Evolutionary conservation across 1,284 basidiomycete species (phyloP), one percentile per base, ranked within the genome.

Genomic region (Tremellales sp.): DNA sequence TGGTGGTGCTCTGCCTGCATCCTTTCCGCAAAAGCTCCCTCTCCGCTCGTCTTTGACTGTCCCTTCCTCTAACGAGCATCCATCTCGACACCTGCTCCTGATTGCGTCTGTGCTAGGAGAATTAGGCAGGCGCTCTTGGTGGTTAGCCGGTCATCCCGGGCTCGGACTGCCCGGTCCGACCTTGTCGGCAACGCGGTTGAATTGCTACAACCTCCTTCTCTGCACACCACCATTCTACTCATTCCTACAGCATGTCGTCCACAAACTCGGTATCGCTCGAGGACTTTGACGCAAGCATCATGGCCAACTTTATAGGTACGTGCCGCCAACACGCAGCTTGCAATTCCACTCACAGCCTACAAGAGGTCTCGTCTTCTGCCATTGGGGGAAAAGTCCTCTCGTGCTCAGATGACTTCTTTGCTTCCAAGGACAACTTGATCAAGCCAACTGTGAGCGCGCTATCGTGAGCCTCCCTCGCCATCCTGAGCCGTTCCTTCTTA

Each of bases 341-440:
- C 9, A 9, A 36, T 9, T 36, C 34, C 24, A 7, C 10, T 26
- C 25, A 26, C 32, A 24, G 13, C 24, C 33, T 5, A 9, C 7
- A 56, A 90, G 95, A 98, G 72, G 79, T 97, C 21, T 97, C 94
- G 16, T 90, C 86, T 56, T 83, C 84, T 14, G 83, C 85, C 0
- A 76, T 97, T 12, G 94, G 91, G 21, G 91, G 84, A 10, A 71
- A 78, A 47, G 77, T 97, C 52, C 70, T 86, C 26, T 77, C 79
- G 7, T 83, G 86, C 45, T 95, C 90, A 5, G 94, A 98, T 71
- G 92, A 98, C 57, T 98, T 97, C 77, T 98, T 98, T 64, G 91
- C 89, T 9, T 82, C 84, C 56, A 89, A 87, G 0, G 79, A 76
- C 51, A 85, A 95, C 71, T 77, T 98, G 19, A 78, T 98, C 56